These are phyloP conservation scores for Hyaloperonospora brassicae DNA, from an alignment of 352 stramenopile genomes.

Conservation along the genomic window DNA sequence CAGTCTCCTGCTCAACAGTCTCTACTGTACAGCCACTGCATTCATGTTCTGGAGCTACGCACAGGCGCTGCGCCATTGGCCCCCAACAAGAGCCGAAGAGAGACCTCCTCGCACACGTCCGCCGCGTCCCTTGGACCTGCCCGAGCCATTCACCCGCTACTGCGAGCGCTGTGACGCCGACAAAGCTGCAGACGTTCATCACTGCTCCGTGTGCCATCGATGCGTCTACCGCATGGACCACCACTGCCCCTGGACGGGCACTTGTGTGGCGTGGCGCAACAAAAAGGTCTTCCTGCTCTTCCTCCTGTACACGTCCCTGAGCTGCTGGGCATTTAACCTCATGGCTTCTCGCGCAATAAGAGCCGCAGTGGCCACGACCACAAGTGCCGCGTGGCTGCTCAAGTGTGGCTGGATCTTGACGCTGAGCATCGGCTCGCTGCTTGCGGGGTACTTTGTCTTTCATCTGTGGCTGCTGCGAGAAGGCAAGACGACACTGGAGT, in stretches of 20 bases:
- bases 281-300: constrained; percentile 84
- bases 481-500: constrained; percentile 75
- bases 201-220: constrained; percentile 66
- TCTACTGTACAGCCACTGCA: constrained; percentile 33
- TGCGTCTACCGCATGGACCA: constrained; percentile 85
- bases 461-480: constrained; percentile 60
- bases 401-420: constrained; percentile 44
- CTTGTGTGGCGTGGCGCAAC: constrained; percentile 80
- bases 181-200: constrained; percentile 56
- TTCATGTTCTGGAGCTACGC: constrained; percentile 80
- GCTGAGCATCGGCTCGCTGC: constrained; percentile 41
- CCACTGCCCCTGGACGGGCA: constrained; percentile 79
- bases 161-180: constrained; percentile 66
- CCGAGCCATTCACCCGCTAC: constrained; percentile 35
- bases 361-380: constrained; percentile 17
- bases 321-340: constrained; percentile 47
- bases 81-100: constrained; percentile 6
- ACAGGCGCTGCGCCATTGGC: constrained; percentile 31
- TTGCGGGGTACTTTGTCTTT: constrained; percentile 66
- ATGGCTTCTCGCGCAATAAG: constrained; percentile 25
- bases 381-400: constrained; percentile 17
- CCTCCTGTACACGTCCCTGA: constrained; percentile 62
- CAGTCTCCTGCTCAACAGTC: constrained; percentile 17
- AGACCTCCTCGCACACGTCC: too few species aligned
- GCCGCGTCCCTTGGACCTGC: constrained; percentile 1